Evolutionary conservation across 163 green algal genomes (phyloP).

Genomic region (Picocystis sp.): DNA sequence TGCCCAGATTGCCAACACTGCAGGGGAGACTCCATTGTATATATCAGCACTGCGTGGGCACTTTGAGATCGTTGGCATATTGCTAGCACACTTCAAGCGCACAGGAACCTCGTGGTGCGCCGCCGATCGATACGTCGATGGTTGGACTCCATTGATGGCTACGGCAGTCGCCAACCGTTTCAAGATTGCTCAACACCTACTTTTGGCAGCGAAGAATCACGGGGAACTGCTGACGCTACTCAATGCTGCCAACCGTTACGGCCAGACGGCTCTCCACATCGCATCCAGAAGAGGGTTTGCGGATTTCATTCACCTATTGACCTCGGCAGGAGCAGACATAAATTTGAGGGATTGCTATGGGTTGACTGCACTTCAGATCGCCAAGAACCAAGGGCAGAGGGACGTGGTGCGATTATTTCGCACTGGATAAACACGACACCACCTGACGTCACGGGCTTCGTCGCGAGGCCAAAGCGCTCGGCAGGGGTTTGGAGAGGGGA

Average conservation of each 20-base stretch:
- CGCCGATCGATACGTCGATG: slow-evolving; percentile 30
- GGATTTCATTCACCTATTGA: slow-evolving; percentile 31
- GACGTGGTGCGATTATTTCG: too few relatives aligned
- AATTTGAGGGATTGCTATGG: too few relatives aligned
- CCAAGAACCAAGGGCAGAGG: too few relatives aligned
- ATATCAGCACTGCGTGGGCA: slow-evolving; percentile 50
- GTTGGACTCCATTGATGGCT: slow-evolving; percentile 50
- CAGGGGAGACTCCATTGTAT: slow-evolving; percentile 44
- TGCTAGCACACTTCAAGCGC: slow-evolving; percentile 28
- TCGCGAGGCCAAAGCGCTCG: too few relatives aligned
- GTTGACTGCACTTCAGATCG: too few relatives aligned
- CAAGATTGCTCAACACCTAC: slow-evolving; percentile 30
- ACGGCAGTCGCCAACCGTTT: slow-evolving; percentile 34
- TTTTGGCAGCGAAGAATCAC: slow-evolving; percentile 10
- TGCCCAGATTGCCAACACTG: slow-evolving; percentile 14
- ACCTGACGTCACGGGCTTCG: too few relatives aligned
- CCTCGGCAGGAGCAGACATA: slow-evolving; percentile 14
- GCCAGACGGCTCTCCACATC: slow-evolving; percentile 40
- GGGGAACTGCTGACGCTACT: slow-evolving; percentile 16
- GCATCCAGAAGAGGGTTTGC: slow-evolving; percentile 38
- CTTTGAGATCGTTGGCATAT: slow-evolving; percentile 25
- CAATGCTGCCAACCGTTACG: slow-evolving; percentile 35
- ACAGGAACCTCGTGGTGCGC: slow-evolving; percentile 36
- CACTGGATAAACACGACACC: too few relatives aligned
- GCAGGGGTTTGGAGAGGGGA: too few relatives aligned